Base-by-base conservation (phyloP, 2,329 filamentous ascomycete genomes). In the Ciborinia camelliae region DNA sequence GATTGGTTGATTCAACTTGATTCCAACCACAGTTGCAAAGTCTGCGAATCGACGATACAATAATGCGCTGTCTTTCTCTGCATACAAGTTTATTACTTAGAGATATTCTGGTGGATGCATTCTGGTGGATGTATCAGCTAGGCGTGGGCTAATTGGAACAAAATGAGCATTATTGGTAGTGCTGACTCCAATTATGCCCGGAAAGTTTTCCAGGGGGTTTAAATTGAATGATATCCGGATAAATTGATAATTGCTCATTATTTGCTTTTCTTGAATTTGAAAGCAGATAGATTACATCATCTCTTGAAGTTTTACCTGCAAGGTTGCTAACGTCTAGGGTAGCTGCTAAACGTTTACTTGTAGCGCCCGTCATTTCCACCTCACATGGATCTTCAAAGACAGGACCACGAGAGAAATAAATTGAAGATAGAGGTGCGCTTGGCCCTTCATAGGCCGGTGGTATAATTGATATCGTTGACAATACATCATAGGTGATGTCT, bases 21-120 rank as follows among this genome's bases (percentile, higher is more conserved):
- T 23, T 54, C 50, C 30, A 69, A 35, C 70, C 70, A 72, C 35
- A 63, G 15, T 20, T 62, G 62, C 65, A 71, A 26, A 67, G 65
- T 18, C 58, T 51, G 7, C 67, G 65, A 47, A 18, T 60, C 7
- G 64, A 51, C 8, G 69, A 69, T 3, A 65, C 39, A 15, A 70
- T 45, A 26, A 70, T 65, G 2, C 67, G 23, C 35, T 61, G 52
- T 30, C 58, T 50, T 18, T 61, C 35, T 52, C 35, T 28, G 12
- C 58, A 61, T 52, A 35, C 14, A 9, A 61, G 47, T 28, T 51
- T 52, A 35, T 32, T 61, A 1, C 30, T 15, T 3, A 4, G 47
- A 32, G 18, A 14, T 30, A 15, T n/a, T 15, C 32, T 37, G 9
- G 26, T 47, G 3, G 41, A 26, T 37, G 18, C 15, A 35, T 48